Evolutionary conservation across 2,329 filamentous ascomycete genomes (phyloP).

Genomic region (Emergomyces africanus): DNA sequence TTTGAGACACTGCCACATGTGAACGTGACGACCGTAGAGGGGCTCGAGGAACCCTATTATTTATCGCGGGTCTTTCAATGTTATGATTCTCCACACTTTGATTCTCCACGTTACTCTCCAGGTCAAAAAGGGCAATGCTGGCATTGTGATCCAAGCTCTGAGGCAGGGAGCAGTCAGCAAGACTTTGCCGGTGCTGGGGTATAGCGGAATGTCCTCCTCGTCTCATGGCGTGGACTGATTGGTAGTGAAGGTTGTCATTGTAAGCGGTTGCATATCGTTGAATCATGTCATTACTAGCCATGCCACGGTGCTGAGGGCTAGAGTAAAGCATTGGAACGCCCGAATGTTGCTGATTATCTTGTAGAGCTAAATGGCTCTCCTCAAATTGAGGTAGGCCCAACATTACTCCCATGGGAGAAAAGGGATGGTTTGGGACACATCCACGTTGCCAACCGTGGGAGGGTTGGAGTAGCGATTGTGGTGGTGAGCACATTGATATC

Average conservation of each 20-base stretch:
- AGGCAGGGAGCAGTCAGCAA: slow-evolving; percentile 5
- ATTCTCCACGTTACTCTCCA: slow-evolving; percentile 6
- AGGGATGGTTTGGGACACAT: slow-evolving; percentile 9
- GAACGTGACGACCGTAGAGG: slow-evolving; percentile 3
- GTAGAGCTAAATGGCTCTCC: neutral
- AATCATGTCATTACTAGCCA: neutral
- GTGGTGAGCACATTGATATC: slow-evolving; percentile 11
- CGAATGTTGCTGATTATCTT: neutral
- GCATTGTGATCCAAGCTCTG: neutral
- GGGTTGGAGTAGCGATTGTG: slow-evolving; percentile 13
- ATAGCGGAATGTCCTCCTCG: neutral
- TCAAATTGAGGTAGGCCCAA: slow-evolving; percentile 14
- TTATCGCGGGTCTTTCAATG: neutral
- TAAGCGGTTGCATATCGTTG: slow-evolving; percentile 2
- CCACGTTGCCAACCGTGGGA: slow-evolving; percentile 15
- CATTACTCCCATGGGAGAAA: slow-evolving; percentile 11
- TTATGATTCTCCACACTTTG: slow-evolving; percentile 5
- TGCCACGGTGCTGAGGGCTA: neutral
- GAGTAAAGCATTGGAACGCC: slow-evolving; percentile 5
- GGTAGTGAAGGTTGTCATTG: slow-evolving; percentile 1
- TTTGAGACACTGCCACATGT: neutral
- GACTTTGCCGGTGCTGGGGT: slow-evolving; percentile 12
- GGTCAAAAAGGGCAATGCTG: slow-evolving; percentile 1
- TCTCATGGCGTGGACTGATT: neutral
- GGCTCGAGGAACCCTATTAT: slow-evolving; percentile 2